phyloP scores from a whole-genome alignment of 345 rosid genomes.

The Stellera chamaejasme region DNA sequence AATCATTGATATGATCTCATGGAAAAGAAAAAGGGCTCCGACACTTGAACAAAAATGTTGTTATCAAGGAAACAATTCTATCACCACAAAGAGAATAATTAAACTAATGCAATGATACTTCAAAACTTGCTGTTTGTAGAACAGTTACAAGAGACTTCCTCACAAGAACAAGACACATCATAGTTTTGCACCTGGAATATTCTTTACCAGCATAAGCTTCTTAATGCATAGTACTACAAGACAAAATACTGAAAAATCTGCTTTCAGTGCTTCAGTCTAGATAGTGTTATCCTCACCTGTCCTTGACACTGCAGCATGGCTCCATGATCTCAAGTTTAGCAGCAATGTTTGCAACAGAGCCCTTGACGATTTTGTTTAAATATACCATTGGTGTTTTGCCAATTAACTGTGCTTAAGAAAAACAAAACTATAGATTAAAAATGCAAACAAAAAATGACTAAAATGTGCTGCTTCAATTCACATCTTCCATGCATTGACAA shows the following conservation, averaged over 20 bases:
- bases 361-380: constrained; percentile 76
- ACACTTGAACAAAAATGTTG: neutral
- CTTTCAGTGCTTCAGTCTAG: neutral
- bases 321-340: constrained; percentile 95
- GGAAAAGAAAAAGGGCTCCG: neutral
- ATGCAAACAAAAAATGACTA: neutral
- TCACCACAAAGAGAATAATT: no score
- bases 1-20: neutral
- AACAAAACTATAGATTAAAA: neutral
- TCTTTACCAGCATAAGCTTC: neutral
- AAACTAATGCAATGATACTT: no score
- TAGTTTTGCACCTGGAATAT: neutral
- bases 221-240: constrained; percentile 4
- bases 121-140: no score
- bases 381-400: constrained; percentile 97
- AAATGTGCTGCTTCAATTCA: neutral
- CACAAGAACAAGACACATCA: neutral
- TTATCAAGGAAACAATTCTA: no score
- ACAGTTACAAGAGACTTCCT: no score
- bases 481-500: constrained; percentile 1
- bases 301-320: constrained; percentile 90
- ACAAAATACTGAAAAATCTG: neutral
- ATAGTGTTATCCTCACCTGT: constrained; percentile 35
- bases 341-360: constrained; percentile 68
- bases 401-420: constrained; percentile 44